phyloP scores from a whole-genome alignment of 495 filamentous ascomycete species.

The Aspergillus avenaceus region DNA sequence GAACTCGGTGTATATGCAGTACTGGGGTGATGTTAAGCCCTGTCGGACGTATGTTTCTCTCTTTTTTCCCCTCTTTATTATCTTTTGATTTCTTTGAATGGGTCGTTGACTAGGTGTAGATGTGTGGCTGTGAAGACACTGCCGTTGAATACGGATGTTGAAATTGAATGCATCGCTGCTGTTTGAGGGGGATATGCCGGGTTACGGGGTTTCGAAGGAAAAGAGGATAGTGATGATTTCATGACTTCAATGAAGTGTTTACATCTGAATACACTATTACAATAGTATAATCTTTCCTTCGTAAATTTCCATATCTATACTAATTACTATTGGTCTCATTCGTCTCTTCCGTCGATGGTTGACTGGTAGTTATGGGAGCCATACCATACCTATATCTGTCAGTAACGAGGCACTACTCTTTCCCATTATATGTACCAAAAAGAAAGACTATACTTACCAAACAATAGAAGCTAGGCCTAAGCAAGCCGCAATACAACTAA shows the following conservation, averaged over 20 bases:
- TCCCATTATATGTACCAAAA: too few relatives aligned
- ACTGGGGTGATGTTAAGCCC: constrained; percentile 57
- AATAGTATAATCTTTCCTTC: neutral
- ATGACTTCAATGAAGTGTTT: too few relatives aligned
- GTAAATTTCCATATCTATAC: neutral
- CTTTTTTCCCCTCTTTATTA: neutral
- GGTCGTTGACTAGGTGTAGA: constrained; percentile 11
- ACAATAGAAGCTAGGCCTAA: constrained; percentile 65
- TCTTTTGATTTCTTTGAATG: neutral
- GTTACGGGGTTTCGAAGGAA: neutral
- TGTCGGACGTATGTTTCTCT: constrained; percentile 43
- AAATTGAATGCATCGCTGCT: constrained; percentile 67
- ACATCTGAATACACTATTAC: neutral
- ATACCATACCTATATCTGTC: constrained; percentile 5
- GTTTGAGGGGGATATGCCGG: constrained; percentile 9
- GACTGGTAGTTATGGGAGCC: neutral
- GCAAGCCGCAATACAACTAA: constrained; percentile 67
- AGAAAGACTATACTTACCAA: constrained; percentile 53
- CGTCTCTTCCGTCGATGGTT: neutral
- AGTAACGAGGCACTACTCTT: neutral
- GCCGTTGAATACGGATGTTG: constrained; percentile 63
- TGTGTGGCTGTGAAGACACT: constrained; percentile 66
- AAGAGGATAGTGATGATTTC: neutral
- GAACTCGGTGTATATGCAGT: constrained; percentile 56
- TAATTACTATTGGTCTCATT: neutral